These are phyloP conservation scores for Gynandropsis gynandra DNA, from an alignment of 345 rosid genomes.

Conservation along the genomic window DNA sequence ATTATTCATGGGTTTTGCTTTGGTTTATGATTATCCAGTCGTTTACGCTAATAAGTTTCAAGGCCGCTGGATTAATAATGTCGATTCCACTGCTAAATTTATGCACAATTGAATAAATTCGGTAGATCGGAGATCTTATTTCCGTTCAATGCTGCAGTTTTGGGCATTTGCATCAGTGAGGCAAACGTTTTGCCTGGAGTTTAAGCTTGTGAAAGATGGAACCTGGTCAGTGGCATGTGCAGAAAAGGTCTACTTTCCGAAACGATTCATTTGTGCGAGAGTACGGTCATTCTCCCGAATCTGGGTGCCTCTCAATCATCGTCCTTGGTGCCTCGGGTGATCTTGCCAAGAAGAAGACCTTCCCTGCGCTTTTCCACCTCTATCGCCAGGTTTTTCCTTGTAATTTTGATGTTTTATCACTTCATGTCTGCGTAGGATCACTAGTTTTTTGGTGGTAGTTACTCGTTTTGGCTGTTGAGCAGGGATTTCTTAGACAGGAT, in stretches of 20 bases:
- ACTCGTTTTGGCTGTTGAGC: constrained; percentile 18
- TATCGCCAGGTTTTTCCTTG: constrained; percentile 58
- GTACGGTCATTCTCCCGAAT: constrained; percentile 40
- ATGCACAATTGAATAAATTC: neutral
- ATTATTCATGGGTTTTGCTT: neutral
- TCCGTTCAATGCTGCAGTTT: constrained; percentile 6
- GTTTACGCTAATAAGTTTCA: neutral
- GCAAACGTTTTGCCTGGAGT: constrained; percentile 1
- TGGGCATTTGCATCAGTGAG: constrained; percentile 11
- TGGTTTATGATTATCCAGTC: neutral
- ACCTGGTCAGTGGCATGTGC: constrained; percentile 53
- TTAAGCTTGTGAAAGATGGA: constrained; percentile 33
- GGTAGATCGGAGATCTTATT: neutral
- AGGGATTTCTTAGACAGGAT: constrained; percentile 73
- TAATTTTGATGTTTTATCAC: neutral
- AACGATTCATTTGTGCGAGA: constrained; percentile 43
- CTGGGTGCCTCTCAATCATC: constrained; percentile 77
- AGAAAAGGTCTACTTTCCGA: constrained; percentile 50
- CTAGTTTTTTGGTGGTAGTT: neutral
- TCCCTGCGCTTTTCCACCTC: constrained; percentile 87
- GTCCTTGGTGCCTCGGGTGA: constrained; percentile 98
- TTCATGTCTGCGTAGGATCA: neutral
- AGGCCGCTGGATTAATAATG: neutral
- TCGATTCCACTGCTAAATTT: neutral
- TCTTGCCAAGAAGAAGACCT: constrained; percentile 97